These are phyloP conservation scores for Penicillium turbatum DNA, from an alignment of 495 filamentous ascomycete genomes.

Conservation along the genomic window DNA sequence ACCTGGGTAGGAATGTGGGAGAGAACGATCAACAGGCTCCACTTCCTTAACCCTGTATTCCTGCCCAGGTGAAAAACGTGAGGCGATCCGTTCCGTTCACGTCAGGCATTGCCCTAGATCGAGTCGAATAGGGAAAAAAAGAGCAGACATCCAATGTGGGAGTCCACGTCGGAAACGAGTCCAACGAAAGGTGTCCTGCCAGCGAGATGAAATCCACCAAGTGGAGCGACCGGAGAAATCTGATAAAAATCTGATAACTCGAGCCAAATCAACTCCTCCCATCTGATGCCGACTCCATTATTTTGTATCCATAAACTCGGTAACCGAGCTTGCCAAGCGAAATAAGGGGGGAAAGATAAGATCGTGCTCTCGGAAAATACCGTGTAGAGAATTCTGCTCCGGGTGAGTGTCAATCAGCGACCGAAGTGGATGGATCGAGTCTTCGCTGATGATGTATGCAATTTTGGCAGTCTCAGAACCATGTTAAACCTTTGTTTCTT, in stretches of 20 bases:
- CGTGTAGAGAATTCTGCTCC: not conserved
- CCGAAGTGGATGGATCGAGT: no score
- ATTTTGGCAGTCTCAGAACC: no score
- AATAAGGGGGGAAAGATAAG: slow-evolving; percentile 1
- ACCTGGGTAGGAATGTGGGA: not conserved
- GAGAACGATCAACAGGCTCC: slow-evolving; percentile 2
- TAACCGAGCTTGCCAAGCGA: slow-evolving; percentile 21
- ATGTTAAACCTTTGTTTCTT: no score
- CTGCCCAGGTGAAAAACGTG: not conserved
- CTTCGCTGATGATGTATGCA: no score
- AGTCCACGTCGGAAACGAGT: not conserved
- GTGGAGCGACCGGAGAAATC: slow-evolving; percentile 27
- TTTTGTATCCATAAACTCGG: slow-evolving; percentile 19
- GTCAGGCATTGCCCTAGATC: not conserved
- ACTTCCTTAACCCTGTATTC: not conserved
- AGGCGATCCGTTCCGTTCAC: slow-evolving; percentile 2
- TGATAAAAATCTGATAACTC: slow-evolving; percentile 31
- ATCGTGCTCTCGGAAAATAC: not conserved
- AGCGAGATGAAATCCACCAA: slow-evolving; percentile 15
- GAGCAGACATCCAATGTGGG: not conserved
- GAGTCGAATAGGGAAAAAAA: not conserved
- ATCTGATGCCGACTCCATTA: slow-evolving; percentile 10
- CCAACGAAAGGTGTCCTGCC: slow-evolving; percentile 2
- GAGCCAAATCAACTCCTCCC: slow-evolving; percentile 21
- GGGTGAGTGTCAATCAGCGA: not conserved